Evolutionary conservation across 192 early-diverging fungal species (phyloP), one percentile per base, ranked within the genome.

Genomic region (Backusella westeae): DNA sequence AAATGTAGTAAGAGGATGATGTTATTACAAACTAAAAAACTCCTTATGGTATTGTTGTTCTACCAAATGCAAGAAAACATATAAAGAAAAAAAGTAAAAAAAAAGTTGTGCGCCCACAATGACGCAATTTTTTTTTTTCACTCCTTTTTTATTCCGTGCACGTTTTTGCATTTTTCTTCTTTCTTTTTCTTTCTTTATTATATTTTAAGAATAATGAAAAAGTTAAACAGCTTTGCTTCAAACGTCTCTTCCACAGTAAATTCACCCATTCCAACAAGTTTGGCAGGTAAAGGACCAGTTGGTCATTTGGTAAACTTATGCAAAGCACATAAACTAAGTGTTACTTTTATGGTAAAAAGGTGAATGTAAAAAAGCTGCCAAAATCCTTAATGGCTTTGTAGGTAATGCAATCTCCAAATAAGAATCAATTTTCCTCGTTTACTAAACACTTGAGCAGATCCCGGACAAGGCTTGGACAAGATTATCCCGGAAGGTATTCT

Each of bases 401-500:
- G 79, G 79, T 80, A 71, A 67, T 56, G 19, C 17, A 34, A 9
- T 6, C 14, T 2, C 14, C 9, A 38, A 68, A 68, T 21, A 68
- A 68, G 29, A 68, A 36, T n/a, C 3, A 4, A 8, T 19, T 68
- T 34, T 36, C 0, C 35, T 38, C 32, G 15, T 66, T 15, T 34
- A 8, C 21, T 66, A 32, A 66, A 1, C 7, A 68, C 17, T 70
- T 39, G 4, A 52, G 35, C 67, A 82, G 81, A 79, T 65, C 81
- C 81, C 8, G 81, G 80, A 39, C 71, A 86, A 39, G 91, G 88
- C 4, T 67, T 88, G 3, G 91, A 94, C 79, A 90, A 89, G 75
- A 84, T 91, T 53, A 94, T 93, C 75, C 92, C 93, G 44, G 38
- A 82, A 4, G 76, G 81, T 56, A 88, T 94, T 71, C 77, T 94